Evolutionary conservation across 2,329 filamentous ascomycete genomes (phyloP), one percentile per base, ranked within the genome.

Genomic region (Epicoccum nigrum): DNA sequence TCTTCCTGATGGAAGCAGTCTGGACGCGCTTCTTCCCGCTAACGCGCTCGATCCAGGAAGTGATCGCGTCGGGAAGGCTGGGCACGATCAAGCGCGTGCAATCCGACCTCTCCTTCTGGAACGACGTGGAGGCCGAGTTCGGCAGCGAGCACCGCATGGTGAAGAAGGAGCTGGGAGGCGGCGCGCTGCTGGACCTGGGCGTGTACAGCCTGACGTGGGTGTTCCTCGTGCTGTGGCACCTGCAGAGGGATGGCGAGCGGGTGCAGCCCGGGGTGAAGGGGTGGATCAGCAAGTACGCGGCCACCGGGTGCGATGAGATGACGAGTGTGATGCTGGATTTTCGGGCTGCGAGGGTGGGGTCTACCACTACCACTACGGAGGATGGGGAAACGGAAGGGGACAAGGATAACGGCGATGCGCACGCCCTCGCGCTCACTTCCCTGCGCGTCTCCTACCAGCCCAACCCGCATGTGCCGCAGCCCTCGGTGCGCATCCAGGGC

Each of bases 1-100:
- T 68, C 12, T 74, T 75, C 52, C 51, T 75, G 16, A 75, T 75
- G 72, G 73, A 75, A 54, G 89, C 89, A 25, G 89, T 95, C 15
- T 95, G 91, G 91, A 95, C 90, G 30, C 81, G 92, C 46, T 94
- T 87, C 76, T 93, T 95, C 77, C 92, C 92, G 3, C 77, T 95
- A 7, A 91, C 87, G 64, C 82, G 90, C 68, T 83, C 88, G 71
- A 77, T 92, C 25, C 78, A 87, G 39, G 83, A 91, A 62, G 74
- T 91, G 38, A 80, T 86, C 58, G 72, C 62, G 3, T 72, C 73
- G 1, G 79, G 79, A 32, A 72, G 74, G 46, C 71, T 83, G 32
- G 84, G 84, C 1, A 77, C 78, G 38, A 78, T 86, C 13, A 71
- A 81, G 31, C 76, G 84, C 17, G 81, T 83, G 3, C 74, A 73